Evolutionary conservation across 2,329 filamentous ascomycete species (phyloP).

Genomic region (Aspergillus texensis): DNA sequence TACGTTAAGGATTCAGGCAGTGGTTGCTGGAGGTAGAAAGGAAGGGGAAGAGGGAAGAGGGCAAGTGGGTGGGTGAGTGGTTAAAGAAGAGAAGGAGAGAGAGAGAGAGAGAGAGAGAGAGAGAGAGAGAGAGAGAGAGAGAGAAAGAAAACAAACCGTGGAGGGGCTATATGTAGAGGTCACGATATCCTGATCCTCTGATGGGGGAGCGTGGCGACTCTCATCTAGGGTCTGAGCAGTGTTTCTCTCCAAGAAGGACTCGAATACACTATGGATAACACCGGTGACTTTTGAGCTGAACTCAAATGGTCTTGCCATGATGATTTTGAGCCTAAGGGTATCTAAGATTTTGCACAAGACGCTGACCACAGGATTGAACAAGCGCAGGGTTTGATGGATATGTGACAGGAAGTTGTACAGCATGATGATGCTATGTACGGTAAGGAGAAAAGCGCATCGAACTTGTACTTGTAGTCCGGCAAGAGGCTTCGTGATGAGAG

Average conservation of each 20-base stretch:
- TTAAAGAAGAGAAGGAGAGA: too few species aligned
- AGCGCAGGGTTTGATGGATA: not conserved
- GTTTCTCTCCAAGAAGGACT: slow-evolving; percentile 12
- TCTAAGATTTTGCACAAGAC: not conserved
- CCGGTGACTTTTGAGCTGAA: slow-evolving; percentile 9
- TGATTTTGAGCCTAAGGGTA: not conserved
- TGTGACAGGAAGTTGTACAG: not conserved
- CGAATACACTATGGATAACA: slow-evolving; percentile 19
- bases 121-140: too few species aligned
- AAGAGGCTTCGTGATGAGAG: not conserved
- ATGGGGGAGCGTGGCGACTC: slow-evolving; percentile 24
- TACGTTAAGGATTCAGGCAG: not conserved
- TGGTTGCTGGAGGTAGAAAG: not conserved
- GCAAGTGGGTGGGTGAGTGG: too few species aligned
- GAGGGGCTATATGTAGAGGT: not conserved
- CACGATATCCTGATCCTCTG: not conserved
- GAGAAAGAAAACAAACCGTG: not conserved
- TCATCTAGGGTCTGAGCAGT: slow-evolving; percentile 17
- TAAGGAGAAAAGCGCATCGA: not conserved
- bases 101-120: not conserved
- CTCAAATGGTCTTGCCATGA: not conserved
- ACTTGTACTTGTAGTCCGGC: not conserved
- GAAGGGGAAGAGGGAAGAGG: not conserved
- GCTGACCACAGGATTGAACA: not conserved
- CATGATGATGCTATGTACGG: not conserved